Base-by-base conservation (phyloP, 192 early-diverging fungal genomes). In the Backusella tarrabulga region DNA sequence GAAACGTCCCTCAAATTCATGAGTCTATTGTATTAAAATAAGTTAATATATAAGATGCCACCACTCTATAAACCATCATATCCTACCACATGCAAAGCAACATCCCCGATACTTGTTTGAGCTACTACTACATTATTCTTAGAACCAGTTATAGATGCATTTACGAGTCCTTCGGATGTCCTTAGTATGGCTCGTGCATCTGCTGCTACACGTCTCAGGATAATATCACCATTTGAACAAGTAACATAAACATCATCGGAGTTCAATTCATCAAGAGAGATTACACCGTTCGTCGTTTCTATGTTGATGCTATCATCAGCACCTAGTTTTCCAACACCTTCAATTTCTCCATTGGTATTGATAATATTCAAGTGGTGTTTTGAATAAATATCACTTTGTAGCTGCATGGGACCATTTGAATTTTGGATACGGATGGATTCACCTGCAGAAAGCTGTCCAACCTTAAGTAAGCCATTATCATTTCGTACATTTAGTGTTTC, bases 51-150 rank as follows among this genome's bases (percentile, higher is more conserved):
- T 11, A 6, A 21, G 6, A 50, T 21, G 5, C 5, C 46, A 19
- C 1, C 46, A n/a, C 19, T 50, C 17, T 50, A 19, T 50, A 50
- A n/a, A n/a, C 46, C 4, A 50, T n/a, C 46, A 21, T 8, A 11
- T 50, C 46, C 14, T 72, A 72, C 71, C 71, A 72, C 42, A 72
- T 72, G 71, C 14, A 72, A 72, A 34, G 15, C 6, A 72, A 72
- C 42, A 46, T 36, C 17, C 17, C 23, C 71, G 2, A 29, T 50
- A 2, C 41, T 46, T 19, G 71, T 72, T 17, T 26, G 26, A 15
- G 42, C 12, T 8, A 72, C 44, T 4, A 72, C 71, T 46, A 15
- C 12, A 15, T 46, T 72, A 7, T 72, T 50, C 12, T 72, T 72
- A 7, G 41, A 29, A 1, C 23, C 40, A 50, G 23, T 19, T 4